These are phyloP conservation scores for Mortierella sp. DNA, from an alignment of 371 early-diverging fungal genomes.

Conservation along the genomic window DNA sequence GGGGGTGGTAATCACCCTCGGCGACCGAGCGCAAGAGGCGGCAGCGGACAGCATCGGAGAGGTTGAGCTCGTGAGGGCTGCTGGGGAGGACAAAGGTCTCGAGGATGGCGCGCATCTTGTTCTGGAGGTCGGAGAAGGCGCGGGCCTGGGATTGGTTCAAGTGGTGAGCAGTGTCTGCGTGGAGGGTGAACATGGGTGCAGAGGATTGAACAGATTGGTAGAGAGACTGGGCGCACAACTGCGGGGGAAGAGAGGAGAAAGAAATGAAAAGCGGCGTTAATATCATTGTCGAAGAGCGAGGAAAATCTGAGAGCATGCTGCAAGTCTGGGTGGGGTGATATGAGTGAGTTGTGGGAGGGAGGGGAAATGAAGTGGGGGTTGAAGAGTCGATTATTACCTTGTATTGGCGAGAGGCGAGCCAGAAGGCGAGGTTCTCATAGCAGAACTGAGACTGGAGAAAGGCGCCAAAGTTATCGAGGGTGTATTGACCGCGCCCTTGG, in stretches of 20 bases:
- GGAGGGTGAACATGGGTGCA: constrained; percentile 40
- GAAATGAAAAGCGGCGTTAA: constrained; percentile 9
- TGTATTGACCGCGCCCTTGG: constrained; percentile 56
- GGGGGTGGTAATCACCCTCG: constrained; percentile 52
- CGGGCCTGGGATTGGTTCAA: constrained; percentile 44
- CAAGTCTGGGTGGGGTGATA: not conserved
- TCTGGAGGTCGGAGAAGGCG: constrained; percentile 48
- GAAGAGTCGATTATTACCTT: constrained; percentile 32
- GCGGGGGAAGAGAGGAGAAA: constrained; percentile 2
- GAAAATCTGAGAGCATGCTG: constrained; percentile 16
- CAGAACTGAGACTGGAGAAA: constrained; percentile 56
- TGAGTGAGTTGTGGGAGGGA: not conserved
- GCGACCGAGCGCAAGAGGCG: constrained; percentile 41
- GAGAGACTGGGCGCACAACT: constrained; percentile 54
- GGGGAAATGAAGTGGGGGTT: not conserved
- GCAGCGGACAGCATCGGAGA: constrained; percentile 52
- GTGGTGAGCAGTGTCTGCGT: constrained; percentile 28
- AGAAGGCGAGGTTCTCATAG: constrained; percentile 58
- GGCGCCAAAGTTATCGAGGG: constrained; percentile 55
- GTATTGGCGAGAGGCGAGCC: constrained; percentile 58
- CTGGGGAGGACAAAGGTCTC: constrained; percentile 57
- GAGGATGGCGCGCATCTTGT: constrained; percentile 56
- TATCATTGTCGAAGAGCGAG: not conserved
- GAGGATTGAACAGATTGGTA: constrained; percentile 46
- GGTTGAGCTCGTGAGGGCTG: constrained; percentile 57